These are phyloP conservation scores for Trapa bicornis DNA, from an alignment of 345 rosid genomes.

Conservation along the genomic window DNA sequence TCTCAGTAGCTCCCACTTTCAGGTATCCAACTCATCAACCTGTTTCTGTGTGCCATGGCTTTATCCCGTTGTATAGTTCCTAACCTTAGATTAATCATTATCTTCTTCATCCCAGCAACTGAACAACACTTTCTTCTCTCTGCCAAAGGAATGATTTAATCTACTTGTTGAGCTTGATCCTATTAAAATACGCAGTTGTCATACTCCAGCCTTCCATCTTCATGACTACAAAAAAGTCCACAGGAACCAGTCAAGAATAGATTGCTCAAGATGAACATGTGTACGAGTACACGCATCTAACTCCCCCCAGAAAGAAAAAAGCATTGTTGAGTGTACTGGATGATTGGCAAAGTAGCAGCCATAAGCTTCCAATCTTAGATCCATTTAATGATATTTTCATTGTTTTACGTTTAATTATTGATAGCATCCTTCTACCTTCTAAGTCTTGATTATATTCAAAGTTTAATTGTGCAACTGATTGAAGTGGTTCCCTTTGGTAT, in stretches of 20 bases:
- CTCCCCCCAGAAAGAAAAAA: neutral
- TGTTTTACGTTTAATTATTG: neutral
- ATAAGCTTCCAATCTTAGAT: neutral
- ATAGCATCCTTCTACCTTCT: neutral
- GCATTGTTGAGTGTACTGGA: neutral
- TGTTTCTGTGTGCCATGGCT: neutral
- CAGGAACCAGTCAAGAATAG: neutral
- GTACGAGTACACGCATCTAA: neutral
- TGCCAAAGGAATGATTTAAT: neutral
- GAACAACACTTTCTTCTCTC: neutral
- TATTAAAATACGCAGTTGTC: too few species aligned
- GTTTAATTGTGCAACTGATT: neutral
- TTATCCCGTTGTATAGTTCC: neutral
- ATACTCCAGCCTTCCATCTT: too few species aligned
- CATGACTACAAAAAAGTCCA: neutral
- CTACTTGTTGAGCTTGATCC: neutral
- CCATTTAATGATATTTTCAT: neutral
- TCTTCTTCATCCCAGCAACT: neutral
- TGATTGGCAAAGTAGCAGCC: neutral
- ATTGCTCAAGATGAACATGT: neutral
- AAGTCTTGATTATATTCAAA: neutral
- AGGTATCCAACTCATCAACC: slow-evolving; percentile 28
- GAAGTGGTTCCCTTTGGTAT: too few species aligned
- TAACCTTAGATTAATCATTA: neutral
- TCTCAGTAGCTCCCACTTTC: slow-evolving; percentile 76